phyloP scores from a whole-genome alignment of 371 early-diverging fungal species.

The Rhizopus delemar region DNA sequence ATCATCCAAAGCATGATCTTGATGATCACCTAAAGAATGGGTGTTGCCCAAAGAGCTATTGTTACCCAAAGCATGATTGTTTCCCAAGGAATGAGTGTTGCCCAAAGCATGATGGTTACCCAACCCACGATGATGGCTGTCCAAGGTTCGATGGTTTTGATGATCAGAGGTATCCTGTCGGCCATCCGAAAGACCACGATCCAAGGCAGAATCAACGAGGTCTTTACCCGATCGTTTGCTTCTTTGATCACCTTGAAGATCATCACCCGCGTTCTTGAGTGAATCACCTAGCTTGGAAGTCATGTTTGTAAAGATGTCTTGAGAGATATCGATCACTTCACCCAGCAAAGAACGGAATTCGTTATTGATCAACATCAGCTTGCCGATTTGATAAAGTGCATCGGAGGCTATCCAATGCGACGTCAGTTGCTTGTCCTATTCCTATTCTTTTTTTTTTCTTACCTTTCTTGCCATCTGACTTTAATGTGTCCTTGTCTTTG shows the following conservation, averaged over 20 bases:
- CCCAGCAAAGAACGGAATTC: constrained; percentile 54
- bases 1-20: no score
- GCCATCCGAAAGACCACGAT: neutral
- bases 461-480: constrained; percentile 36
- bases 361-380: constrained; percentile 50
- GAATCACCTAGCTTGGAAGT: constrained; percentile 34
- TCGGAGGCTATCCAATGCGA: constrained; percentile 28
- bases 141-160: neutral
- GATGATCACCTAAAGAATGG: no score
- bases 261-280: constrained; percentile 26
- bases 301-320: constrained; percentile 50
- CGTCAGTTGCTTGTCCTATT: neutral
- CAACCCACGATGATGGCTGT: neutral
- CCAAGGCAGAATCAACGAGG: constrained; percentile 15
- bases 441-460: neutral
- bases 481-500: neutral
- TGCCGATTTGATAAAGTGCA: constrained; percentile 43
- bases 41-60: no score
- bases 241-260: constrained; percentile 17
- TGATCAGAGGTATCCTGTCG: neutral
- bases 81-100: no score
- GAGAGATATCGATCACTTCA: constrained; percentile 52
- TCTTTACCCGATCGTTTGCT: constrained; percentile 11
- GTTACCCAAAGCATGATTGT: no score
- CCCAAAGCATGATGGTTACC: no score